Conservation (phyloP, 2,329 filamentous ascomycete species). For the Setomelanomma holmii region DNA sequence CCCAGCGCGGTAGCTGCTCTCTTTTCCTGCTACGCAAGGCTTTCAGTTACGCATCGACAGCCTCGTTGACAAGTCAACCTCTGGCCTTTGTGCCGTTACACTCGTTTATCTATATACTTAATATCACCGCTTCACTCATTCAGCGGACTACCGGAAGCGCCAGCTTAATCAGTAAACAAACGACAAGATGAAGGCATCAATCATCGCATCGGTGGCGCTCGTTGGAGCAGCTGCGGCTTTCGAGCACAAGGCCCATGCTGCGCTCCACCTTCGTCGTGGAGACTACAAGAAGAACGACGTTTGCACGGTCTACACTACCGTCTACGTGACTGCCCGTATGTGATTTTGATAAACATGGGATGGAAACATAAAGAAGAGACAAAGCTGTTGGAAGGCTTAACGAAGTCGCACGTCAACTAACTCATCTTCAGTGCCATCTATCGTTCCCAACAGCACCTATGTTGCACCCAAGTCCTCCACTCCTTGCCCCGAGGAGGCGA, state of each 20-base stretch:
- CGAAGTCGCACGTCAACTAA: slow-evolving; percentile 18
- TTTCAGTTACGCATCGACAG: slow-evolving; percentile 40
- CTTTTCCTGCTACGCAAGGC: slow-evolving; percentile 40
- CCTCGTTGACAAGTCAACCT: slow-evolving; percentile 40
- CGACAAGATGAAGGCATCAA: slow-evolving; percentile 75
- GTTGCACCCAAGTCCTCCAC: slow-evolving; percentile 73
- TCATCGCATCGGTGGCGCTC: slow-evolving; percentile 67
- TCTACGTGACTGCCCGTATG: slow-evolving; percentile 56
- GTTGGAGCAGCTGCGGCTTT: slow-evolving; percentile 62
- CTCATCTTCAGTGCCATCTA: slow-evolving; percentile 26
- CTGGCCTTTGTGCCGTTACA: slow-evolving; percentile 46
- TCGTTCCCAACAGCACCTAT: slow-evolving; percentile 50
- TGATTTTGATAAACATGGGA: slow-evolving; percentile 17
- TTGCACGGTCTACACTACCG: slow-evolving; percentile 76
- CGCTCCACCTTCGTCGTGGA: slow-evolving; percentile 63
- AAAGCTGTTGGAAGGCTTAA: background rate
- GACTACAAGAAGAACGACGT: slow-evolving; percentile 61
- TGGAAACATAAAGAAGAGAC: background rate
- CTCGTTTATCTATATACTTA: slow-evolving; percentile 40
- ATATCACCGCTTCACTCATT: slow-evolving; percentile 79
- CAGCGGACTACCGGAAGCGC: slow-evolving; percentile 65
- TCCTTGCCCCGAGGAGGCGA: slow-evolving; percentile 74
- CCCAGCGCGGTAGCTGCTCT: slow-evolving; percentile 23
- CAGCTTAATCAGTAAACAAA: slow-evolving; percentile 41
- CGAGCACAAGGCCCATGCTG: slow-evolving; percentile 70